Conservation (phyloP, 2,329 filamentous ascomycete genomes). For the Tolypocladium ovalisporum region DNA sequence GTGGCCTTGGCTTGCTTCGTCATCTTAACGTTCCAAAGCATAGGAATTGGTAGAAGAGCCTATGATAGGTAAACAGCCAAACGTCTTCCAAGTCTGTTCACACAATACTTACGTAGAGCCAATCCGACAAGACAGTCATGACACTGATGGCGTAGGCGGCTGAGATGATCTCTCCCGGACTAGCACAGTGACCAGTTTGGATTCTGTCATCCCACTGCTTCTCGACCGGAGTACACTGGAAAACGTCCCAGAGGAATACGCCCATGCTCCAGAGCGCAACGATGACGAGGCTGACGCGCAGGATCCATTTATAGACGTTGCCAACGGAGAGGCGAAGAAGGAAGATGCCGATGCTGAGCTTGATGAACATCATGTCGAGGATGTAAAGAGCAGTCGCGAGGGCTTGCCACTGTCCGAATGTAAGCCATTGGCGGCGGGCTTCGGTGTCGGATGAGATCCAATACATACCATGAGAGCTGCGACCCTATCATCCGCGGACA, state of each 20-base stretch:
- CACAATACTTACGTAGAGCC: conserved; percentile 32
- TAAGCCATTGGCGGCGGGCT: background rate
- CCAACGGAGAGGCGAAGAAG: conserved; percentile 35
- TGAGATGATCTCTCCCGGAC: conserved; percentile 29
- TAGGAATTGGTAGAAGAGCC: conserved; percentile 40
- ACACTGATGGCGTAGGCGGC: conserved; percentile 41
- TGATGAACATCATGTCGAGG: conserved; percentile 44
- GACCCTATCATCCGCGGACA: conserved; percentile 27
- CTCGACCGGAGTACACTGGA: conserved; percentile 38
- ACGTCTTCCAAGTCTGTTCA: background rate
- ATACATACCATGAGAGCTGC: conserved; percentile 32
- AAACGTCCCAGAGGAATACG: conserved; percentile 41
- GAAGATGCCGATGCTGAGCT: conserved; percentile 43
- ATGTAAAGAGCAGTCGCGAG: conserved; percentile 39
- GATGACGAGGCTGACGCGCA: conserved; percentile 33
- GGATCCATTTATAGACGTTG: conserved; percentile 35
- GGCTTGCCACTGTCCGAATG: conserved; percentile 32
- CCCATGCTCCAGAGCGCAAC: conserved; percentile 34
- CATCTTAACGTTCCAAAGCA: conserved; percentile 45
- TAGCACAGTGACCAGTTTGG: conserved; percentile 29
- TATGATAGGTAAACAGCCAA: conserved; percentile 7
- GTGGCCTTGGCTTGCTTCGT: conserved; percentile 39
- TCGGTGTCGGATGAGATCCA: background rate
- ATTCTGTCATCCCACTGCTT: conserved; percentile 45
- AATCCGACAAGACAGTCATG: conserved; percentile 42